phyloP scores from a whole-genome alignment of 345 rosid species.

The Syzygium aqueum region DNA sequence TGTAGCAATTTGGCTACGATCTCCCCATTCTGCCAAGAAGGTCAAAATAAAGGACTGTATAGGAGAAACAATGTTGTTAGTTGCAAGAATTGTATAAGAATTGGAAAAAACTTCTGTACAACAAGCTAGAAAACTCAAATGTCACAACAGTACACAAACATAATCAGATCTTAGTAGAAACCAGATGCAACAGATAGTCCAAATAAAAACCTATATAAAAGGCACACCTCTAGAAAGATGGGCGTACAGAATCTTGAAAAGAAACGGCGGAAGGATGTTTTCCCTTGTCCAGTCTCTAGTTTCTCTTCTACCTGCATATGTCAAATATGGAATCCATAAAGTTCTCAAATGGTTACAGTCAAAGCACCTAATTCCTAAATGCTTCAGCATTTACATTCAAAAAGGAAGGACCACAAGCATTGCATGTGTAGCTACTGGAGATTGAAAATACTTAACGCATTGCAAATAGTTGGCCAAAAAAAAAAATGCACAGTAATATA shows the following conservation, averaged over 20 bases:
- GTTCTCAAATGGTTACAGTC: neutral
- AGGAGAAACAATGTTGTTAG: neutral
- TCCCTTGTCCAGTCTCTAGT: constrained; percentile 88
- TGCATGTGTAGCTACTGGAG: neutral
- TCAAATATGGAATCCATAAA: neutral
- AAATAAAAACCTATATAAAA: neutral
- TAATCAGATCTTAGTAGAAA: neutral
- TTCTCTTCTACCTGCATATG: constrained; percentile 86
- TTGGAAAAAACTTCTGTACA: neutral
- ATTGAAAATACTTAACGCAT: neutral
- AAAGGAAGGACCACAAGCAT: neutral
- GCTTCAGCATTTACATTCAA: neutral
- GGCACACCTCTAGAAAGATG: constrained; percentile 82
- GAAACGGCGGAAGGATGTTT: constrained; percentile 66
- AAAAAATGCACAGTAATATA: neutral
- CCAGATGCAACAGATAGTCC: neutral
- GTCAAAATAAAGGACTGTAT: constrained; percentile 89
- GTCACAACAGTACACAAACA: neutral
- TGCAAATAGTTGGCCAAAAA: neutral
- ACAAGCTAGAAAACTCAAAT: neutral
- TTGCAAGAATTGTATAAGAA: neutral
- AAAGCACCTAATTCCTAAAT: neutral
- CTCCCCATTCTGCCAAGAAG: constrained; percentile 99
- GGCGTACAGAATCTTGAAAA: constrained; percentile 97
- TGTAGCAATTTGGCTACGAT: constrained; percentile 98